Percentiles rank a stretch among this genome's conserved stretches.
phyloP scores from a whole-genome alignment of 306 rosid genomes.

The Calophaca sinica region DNA sequence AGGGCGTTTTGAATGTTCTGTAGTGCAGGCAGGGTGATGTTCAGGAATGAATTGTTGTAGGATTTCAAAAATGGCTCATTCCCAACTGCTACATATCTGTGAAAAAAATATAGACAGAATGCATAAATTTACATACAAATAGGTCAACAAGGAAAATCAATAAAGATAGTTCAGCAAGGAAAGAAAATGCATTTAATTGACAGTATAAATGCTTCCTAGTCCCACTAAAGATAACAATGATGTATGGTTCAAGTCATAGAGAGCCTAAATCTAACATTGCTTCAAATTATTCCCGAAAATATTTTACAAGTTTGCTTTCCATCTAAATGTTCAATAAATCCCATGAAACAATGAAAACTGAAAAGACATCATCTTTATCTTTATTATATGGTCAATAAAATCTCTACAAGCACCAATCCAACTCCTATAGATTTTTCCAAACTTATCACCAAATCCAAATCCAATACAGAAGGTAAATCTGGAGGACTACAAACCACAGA shows the following conservation, averaged over 20 bases:
- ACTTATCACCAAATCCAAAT: too few species aligned
- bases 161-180: background rate
- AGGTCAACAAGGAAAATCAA: background rate
- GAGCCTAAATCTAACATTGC: too few species aligned
- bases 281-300: too few species aligned
- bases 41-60: constrained; percentile 87
- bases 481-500: constrained; percentile 25
- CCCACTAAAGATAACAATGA: too few species aligned
- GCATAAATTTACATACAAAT: constrained; percentile 3
- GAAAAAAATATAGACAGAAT: constrained; percentile 43
- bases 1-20: constrained; percentile 95
- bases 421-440: too few species aligned
- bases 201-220: background rate
- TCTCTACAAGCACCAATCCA: too few species aligned
- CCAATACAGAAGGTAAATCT: background rate
- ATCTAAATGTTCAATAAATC: too few species aligned
- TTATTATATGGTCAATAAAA: too few species aligned
- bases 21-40: constrained; percentile 85
- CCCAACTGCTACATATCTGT: constrained; percentile 96
- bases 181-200: constrained; percentile 7
- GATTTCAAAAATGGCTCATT: constrained; percentile 94
- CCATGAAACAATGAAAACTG: too few species aligned
- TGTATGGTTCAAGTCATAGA: too few species aligned
- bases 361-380: too few species aligned
- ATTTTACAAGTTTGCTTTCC: too few species aligned